These are phyloP conservation scores for Coelastrella sp. DNA, from an alignment of 139 green algal genomes.

Conservation along the genomic window DNA sequence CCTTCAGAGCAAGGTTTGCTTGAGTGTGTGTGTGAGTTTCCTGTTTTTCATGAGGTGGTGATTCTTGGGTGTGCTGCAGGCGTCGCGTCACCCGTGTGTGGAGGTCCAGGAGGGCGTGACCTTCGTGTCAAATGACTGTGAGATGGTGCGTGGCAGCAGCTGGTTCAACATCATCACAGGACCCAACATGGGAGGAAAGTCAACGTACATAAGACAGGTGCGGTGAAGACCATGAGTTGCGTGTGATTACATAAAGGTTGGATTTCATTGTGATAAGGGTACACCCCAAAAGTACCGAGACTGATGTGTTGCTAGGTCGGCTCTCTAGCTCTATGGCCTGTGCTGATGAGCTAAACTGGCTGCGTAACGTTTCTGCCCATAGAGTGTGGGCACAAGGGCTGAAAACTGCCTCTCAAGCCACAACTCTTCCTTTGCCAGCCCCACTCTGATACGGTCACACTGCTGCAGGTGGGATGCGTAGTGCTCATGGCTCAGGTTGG, in stretches of 20 bases:
- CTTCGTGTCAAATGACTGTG: conserved; percentile 91
- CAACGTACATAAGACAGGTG: conserved; percentile 96
- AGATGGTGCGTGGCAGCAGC: conserved; percentile 68
- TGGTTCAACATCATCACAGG: conserved; percentile 99
- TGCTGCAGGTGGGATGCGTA: conserved; percentile 81
- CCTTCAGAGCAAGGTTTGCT: too few species aligned
- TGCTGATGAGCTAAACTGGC: too few species aligned
- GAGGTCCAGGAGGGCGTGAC: conserved; percentile 92
- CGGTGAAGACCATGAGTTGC: background rate
- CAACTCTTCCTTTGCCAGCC: background rate
- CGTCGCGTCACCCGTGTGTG: conserved; percentile 89
- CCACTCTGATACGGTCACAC: background rate
- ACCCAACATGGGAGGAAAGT: conserved; percentile 99
- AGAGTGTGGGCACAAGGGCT: too few species aligned
- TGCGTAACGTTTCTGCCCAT: too few species aligned
- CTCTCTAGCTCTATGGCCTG: too few species aligned
- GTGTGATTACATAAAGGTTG: too few species aligned
- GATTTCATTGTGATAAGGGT: background rate
- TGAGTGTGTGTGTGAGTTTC: background rate
- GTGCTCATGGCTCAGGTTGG: conserved; percentile 95
- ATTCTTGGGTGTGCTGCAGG: conserved; percentile 6
- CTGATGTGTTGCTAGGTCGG: background rate
- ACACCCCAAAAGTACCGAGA: background rate
- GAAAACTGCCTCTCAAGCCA: background rate
- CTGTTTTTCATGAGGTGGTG: background rate